Conservation (phyloP, 495 filamentous ascomycete genomes). For the Hypoxylon fragiforme region DNA sequence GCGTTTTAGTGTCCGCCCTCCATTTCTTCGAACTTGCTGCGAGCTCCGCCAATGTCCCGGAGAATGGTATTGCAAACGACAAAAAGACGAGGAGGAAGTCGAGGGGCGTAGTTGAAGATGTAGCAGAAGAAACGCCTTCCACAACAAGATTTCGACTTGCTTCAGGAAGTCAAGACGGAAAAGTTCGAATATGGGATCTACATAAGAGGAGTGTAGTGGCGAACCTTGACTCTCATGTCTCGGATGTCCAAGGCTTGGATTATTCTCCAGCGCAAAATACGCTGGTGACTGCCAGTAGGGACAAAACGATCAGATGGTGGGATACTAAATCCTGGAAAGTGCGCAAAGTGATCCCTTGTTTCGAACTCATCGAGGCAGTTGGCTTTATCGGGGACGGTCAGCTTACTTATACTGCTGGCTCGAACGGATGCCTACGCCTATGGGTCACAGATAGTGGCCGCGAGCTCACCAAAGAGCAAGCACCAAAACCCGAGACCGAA, state of each 20-base stretch:
- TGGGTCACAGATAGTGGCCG: constrained; percentile 77
- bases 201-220: constrained; percentile 77
- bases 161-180: constrained; percentile 90
- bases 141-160: constrained; percentile 73
- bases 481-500: constrained; percentile 59
- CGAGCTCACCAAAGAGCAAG: constrained; percentile 76
- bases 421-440: constrained; percentile 76
- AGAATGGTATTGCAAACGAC: constrained; percentile 35
- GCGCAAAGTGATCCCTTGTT: constrained; percentile 78
- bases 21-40: constrained; percentile 81
- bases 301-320: constrained; percentile 93
- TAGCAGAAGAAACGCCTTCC: constrained; percentile 40
- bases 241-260: constrained; percentile 82
- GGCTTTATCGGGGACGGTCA: constrained; percentile 73
- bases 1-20: constrained; percentile 85
- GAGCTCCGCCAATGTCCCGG: constrained; percentile 35
- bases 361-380: constrained; percentile 82
- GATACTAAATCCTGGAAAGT: constrained; percentile 81
- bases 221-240: constrained; percentile 86
- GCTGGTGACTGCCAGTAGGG: constrained; percentile 85
- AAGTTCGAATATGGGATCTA: constrained; percentile 87
- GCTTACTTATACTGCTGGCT: constrained; percentile 82
- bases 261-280: constrained; percentile 73
- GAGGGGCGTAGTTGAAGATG: constrained; percentile 48
- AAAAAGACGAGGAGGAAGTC: constrained; percentile 49